Base-by-base conservation (phyloP, 495 filamentous ascomycete genomes). In the Cenococcum geophilum region DNA sequence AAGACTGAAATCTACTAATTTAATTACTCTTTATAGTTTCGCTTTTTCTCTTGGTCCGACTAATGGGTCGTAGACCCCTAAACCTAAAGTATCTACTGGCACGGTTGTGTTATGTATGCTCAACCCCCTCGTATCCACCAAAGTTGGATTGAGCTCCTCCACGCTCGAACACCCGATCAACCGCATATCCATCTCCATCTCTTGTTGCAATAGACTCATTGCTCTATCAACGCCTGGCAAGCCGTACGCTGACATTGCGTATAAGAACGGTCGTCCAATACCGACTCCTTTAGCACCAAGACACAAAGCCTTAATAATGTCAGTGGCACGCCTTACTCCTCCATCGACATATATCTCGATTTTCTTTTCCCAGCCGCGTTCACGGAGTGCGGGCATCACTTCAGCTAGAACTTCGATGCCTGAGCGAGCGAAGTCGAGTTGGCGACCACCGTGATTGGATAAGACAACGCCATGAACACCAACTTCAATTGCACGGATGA, bases 101-200 rank as follows among this genome's bases (percentile, higher is more conserved):
- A 85, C 83, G 14, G 72, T 72, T 6, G 85, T 82, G 50, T 76
- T 79, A 68, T 97, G 93, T 61, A 83, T 82, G 72, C 80, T 72
- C 59, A 93, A 69, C 0, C 85, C 87, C 53, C 89, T 80, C 0
- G 82, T 81, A 73, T 97, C 93, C 54, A 98, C 69, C 70, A 97
- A 61, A 12, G 81, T 82, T 6, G 91, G 86, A 59, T 85, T 89
- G 55, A 98, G 74, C 57, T 98, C 86, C 37, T 82, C 85, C 22
- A 98, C 71, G 42, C 70, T 83, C 0, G 78, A 80, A 32, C 83
- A 87, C 14, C 93, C 93, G 66, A 97, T 90, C 63, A 98, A 77
- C 9, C 95, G 83, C 93, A 98, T 97, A 68, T 89, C 89, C 92
- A 97, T 96, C 79, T 92, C 92, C 86, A 98, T 91, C 81, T 98